Evolutionary conservation across 257 asterid genomes (phyloP), one percentile per base, ranked within the genome.

Genomic region (Mitragyna speciosa): DNA sequence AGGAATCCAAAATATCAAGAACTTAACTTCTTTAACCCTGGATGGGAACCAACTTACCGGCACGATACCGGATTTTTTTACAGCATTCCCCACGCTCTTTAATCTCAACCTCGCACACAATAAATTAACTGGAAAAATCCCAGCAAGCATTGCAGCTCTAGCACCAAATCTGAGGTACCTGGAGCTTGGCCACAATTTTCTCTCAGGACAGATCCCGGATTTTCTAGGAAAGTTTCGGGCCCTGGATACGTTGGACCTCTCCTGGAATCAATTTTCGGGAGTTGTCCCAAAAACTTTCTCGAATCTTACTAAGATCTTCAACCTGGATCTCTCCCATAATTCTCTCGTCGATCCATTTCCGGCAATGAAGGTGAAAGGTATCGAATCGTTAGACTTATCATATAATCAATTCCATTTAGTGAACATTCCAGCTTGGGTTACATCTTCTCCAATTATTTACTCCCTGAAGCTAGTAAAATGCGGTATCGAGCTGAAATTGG

Each of bases 391-490:
- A 77, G 99, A 93, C 77, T 79, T 93, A 70, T 93, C 98, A 0
- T 83, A 95, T 73, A 95, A 95, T 79, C 80, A 78, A 22, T 93
- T 95, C 89, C 89, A 92, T 72, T 72, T 95, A 17, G 91, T 86
- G 6, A 83, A 73, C 0, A 92, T 95, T 66, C 99, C 99, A 22
- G 77, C 78, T 47, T 93, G 98, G 97, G 97, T 91, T 2, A 90
- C 96, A 0, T 33, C 88, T 0, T 95, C 99, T 20, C 82, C 92
- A 2, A 89, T 92, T 33, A 88, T 95, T 30, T 93, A 85, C 89
- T 91, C 97, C 0, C 45, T 95, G 84, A 95, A 89, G 89, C 82
- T 95, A 41, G 99, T 93, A 4, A 92, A 85, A 83, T 95, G 99
- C 67, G 99, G 98, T 39, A 83, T 95, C 78, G 90, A 91, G 90